A percentile compares a stretch with the other conserved stretches of the same genome.
phyloP scores from a whole-genome alignment of 495 filamentous ascomycete species.

The Copromyces sp. region DNA sequence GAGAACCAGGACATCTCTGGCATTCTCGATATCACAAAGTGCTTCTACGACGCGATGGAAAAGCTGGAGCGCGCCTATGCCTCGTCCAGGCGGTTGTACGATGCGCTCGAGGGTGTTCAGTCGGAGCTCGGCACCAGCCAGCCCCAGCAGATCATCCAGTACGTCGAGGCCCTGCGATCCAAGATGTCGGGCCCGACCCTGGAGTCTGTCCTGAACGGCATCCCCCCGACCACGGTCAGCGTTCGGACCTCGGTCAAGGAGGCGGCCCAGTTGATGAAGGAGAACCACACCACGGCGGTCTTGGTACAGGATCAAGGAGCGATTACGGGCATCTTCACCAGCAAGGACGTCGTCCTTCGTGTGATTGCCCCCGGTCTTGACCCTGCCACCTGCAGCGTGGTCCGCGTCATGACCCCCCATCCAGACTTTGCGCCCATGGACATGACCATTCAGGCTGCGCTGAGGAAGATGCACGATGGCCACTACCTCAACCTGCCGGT shows the following conservation, averaged over 20 bases:
- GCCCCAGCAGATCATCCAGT: constrained; percentile 97
- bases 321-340: constrained; percentile 98
- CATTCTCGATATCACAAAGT: constrained; percentile 97
- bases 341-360: constrained; percentile 96
- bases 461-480: constrained; percentile 99
- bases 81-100: constrained; percentile 91
- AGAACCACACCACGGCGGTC: constrained; percentile 93
- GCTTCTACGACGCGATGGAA: constrained; percentile 99
- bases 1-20: constrained; percentile 99
- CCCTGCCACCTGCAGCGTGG: constrained; percentile 89
- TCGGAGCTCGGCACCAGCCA: constrained; percentile 93
- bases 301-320: constrained; percentile 93
- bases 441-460: constrained; percentile 96
- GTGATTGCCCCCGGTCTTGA: constrained; percentile 96
- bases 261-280: constrained; percentile 90
- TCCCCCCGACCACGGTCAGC: constrained; percentile 87
- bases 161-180: constrained; percentile 84
- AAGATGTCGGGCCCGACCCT: constrained; percentile 98
- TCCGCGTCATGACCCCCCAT: constrained; percentile 97
- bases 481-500: constrained; percentile 97
- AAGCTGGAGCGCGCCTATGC: constrained; percentile 95
- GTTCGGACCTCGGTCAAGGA: constrained; percentile 94
- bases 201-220: constrained; percentile 84
- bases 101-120: constrained; percentile 97
- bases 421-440: constrained; percentile 97